Percentiles rank a stretch among this genome's conserved stretches.
These are phyloP conservation scores for Gliomastix tumulicola DNA, from an alignment of 2,329 filamentous ascomycete species.

Conservation along the genomic window DNA sequence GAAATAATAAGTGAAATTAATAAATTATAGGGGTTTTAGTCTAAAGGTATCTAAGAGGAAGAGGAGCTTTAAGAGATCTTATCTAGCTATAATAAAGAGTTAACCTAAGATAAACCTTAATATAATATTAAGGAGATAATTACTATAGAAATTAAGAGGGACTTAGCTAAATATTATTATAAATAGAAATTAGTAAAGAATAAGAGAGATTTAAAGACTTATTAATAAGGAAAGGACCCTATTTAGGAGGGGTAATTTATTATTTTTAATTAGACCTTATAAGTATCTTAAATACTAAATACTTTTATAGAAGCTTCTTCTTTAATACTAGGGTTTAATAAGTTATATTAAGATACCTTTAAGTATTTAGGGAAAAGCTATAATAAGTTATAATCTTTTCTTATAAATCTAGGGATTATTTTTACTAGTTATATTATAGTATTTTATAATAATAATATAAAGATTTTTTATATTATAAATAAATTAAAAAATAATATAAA, in stretches of 20 bases:
- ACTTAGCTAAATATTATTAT: slow-evolving; percentile 1
- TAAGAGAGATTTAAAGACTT: neutral
- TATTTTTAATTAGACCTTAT: neutral
- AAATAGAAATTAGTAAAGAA: slow-evolving; percentile 1
- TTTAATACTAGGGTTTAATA: too few relatives aligned
- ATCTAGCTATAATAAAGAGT: slow-evolving; percentile 1
- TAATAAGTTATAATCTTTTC: too few relatives aligned
- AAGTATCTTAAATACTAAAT: neutral
- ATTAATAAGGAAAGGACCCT: too few relatives aligned
- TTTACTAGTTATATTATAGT: neutral
- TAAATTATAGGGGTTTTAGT: neutral
- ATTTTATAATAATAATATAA: neutral
- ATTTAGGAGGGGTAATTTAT: too few relatives aligned
- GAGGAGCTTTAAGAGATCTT: neutral
- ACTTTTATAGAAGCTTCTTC: too few relatives aligned
- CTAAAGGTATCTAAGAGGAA: neutral
- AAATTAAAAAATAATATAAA: too few relatives aligned
- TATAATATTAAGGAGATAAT: neutral
- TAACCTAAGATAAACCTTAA: slow-evolving; percentile 1
- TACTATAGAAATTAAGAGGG: neutral
- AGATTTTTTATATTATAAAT: neutral
- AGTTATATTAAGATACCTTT: too few relatives aligned
- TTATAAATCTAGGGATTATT: too few relatives aligned
- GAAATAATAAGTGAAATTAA: slow-evolving; percentile 1
- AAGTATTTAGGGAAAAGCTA: too few relatives aligned